Conservation (phyloP, 352 stramenopile genomes). For the Globisporangium ultimum region DNA sequence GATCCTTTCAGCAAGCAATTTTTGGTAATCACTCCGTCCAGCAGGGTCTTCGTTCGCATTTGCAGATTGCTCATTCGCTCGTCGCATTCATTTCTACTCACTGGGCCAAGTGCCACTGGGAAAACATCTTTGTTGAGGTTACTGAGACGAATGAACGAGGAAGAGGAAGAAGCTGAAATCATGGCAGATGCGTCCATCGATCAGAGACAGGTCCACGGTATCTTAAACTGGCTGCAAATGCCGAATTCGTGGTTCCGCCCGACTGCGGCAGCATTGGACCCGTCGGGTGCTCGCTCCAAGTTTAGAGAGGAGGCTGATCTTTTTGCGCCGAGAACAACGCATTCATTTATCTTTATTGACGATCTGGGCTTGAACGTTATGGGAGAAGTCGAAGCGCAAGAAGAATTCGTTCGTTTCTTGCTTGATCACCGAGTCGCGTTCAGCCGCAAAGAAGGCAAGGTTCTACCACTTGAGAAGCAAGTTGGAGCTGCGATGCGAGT, state of each 20-base stretch:
- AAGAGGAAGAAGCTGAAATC: constrained; percentile 31
- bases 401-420: constrained; percentile 45
- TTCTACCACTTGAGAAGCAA: constrained; percentile 29
- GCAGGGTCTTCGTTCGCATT: constrained; percentile 27
- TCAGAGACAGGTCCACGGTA: constrained; percentile 25
- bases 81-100: constrained; percentile 40
- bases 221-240: constrained; percentile 48
- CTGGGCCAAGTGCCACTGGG: constrained; percentile 35
- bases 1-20: constrained; percentile 28
- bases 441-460: constrained; percentile 23
- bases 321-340: constrained; percentile 20
- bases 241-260: constrained; percentile 39
- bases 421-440: constrained; percentile 43
- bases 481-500: constrained; percentile 39
- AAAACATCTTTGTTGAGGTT: constrained; percentile 52
- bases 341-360: constrained; percentile 57
- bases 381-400: constrained; percentile 9
- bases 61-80: constrained; percentile 33
- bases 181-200: constrained; percentile 51
- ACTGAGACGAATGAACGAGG: constrained; percentile 30
- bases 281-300: constrained; percentile 11
- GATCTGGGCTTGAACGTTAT: constrained; percentile 23
- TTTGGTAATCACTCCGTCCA: constrained; percentile 28
- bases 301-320: constrained; percentile 36
- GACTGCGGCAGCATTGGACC: neutral